Conservation (phyloP, 2,329 filamentous ascomycete genomes). For the Curvularia verruculosa region DNA sequence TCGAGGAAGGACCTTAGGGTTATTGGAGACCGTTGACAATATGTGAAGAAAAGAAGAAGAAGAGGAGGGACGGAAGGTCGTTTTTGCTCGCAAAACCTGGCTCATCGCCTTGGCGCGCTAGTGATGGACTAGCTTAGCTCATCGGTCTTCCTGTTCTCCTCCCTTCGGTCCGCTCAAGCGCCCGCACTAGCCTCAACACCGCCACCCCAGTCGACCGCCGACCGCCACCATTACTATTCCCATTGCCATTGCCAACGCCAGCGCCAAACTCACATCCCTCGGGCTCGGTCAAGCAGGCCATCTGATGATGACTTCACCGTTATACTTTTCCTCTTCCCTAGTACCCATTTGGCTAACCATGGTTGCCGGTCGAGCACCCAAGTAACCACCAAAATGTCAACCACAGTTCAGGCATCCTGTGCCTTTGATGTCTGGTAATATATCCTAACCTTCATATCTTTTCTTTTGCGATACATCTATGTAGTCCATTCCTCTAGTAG, state of each 20-base stretch:
- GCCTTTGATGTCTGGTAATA: background rate
- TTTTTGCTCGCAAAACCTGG: slow-evolving; percentile 7
- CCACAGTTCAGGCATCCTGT: background rate
- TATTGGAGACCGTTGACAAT: slow-evolving; percentile 39
- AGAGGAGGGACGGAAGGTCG: slow-evolving; percentile 19
- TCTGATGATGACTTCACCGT: background rate
- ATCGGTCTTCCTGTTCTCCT: background rate
- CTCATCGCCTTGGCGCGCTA: background rate
- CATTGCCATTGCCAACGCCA: background rate
- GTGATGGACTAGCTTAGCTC: no score
- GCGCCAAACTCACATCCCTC: background rate
- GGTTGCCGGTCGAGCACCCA: background rate
- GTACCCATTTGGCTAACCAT: background rate
- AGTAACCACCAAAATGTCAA: background rate
- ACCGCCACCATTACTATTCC: background rate
- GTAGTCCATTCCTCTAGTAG: background rate
- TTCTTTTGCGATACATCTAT: background rate
- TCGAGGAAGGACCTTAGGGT: slow-evolving; percentile 35
- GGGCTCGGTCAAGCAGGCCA: background rate
- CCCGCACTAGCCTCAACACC: slow-evolving; percentile 1
- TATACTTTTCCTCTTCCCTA: background rate
- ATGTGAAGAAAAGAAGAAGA: slow-evolving; percentile 32
- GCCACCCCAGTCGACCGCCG: no score
- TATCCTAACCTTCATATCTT: no score
- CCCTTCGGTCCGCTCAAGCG: background rate